phyloP scores from a whole-genome alignment of 305 asterid species.

The Euphrasia arctica region DNA sequence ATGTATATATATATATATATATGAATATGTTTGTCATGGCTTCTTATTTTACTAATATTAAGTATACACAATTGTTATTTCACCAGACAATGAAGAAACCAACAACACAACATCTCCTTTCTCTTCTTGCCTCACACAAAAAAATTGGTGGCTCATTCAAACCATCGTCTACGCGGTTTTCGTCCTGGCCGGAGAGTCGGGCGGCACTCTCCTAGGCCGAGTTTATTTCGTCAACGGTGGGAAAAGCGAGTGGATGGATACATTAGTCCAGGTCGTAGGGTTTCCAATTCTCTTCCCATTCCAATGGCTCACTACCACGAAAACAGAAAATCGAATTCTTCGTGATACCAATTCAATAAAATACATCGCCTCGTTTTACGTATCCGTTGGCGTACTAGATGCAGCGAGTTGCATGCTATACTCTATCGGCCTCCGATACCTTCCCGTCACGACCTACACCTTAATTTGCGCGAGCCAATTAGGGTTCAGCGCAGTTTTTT shows the following conservation, averaged over 20 bases:
- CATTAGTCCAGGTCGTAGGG: constrained; percentile 52
- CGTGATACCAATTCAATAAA: neutral
- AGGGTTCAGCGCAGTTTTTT: constrained; percentile 59
- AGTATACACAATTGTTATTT: too few species aligned
- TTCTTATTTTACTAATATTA: too few species aligned
- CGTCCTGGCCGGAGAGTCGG: constrained; percentile 49
- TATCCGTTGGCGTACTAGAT: constrained; percentile 37
- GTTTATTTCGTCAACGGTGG: constrained; percentile 62
- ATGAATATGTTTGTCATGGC: too few species aligned
- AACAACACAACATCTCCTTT: neutral
- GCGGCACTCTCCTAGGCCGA: constrained; percentile 42
- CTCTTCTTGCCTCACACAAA: constrained; percentile 12
- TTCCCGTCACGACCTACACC: constrained; percentile 64
- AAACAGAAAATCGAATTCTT: neutral
- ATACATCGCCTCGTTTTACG: constrained; percentile 31
- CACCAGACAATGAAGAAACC: neutral
- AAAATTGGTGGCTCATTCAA: constrained; percentile 54
- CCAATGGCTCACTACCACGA: constrained; percentile 22
- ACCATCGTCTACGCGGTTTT: constrained; percentile 39
- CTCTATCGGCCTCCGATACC: constrained; percentile 49
- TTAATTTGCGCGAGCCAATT: constrained; percentile 59
- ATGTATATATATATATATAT: too few species aligned
- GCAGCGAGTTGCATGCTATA: constrained; percentile 51
- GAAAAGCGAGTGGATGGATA: constrained; percentile 51
- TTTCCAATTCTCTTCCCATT: constrained; percentile 63